Evolutionary conservation across 441 rosid species (phyloP), one percentile per base, ranked within the genome.

Genomic region (Mallotus repandus): DNA sequence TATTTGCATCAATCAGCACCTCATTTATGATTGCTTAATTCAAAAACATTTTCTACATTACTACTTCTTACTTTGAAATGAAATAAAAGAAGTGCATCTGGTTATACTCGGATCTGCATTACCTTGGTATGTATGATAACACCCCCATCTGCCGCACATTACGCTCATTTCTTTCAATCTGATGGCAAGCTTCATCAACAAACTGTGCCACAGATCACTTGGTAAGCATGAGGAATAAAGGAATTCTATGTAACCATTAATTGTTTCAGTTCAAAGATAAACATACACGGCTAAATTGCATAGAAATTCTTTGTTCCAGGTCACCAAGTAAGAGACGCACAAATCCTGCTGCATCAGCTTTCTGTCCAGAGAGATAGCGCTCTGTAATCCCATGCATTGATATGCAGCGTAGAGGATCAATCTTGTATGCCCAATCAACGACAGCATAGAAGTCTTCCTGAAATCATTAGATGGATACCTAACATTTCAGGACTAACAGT

Each of bases 331-430:
- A 86, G 76, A 94, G 87, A 38, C 99, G 97, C 83, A 96, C 99
- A 81, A 94, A 96, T 70, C 99, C 99, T 63, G 99, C 98, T 53
- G 98, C 98, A 84, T 96, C 99, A 82, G 98, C 98, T 89, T 94
- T 96, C 84, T 94, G 99, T 76, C 98, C 98, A 81, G 98, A 94
- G 56, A 94, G 94, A 81, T 92, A 96, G 54, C 92, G 87, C 80
- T 96, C 99, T 59, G 99, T 96, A 79, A 89, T 92, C 74, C 99
- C 99, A 86, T 94, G 97, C 98, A 96, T 94, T 71, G 99, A 94
- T 87, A 96, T 94, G 89, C 99, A 94, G 54, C 98, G 95, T 63
- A 96, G 81, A 73, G 99, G 99, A 80, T 96, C 99, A 63, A 92
- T 88, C 84, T 92, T 96, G 86, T 91, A 96, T 55, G 99, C 99